Evolutionary conservation across 495 filamentous ascomycete species (phyloP), one percentile per base, ranked within the genome.

Genomic region (Trichoderma orchidacearum): DNA sequence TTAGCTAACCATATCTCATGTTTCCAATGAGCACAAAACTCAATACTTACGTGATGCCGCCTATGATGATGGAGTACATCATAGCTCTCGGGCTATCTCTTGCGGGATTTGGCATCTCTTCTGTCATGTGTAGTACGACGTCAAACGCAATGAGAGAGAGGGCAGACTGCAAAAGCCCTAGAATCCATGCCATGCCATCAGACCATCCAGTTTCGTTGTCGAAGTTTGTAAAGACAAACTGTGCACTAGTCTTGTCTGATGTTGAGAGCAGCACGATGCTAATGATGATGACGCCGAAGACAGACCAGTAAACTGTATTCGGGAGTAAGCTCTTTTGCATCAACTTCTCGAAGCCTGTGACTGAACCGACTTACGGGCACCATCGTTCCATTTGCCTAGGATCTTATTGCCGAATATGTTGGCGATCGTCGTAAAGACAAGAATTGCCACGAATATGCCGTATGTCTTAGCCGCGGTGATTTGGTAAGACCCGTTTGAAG

Each of bases 61-160:
- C 69, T 2, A 71, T 66, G 0, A 38, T 55, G 7, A 73, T 66
- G 25, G 66, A 65, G 36, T 67, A 65, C 5, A 72, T 52, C 30
- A 73, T 70, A 34, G 67, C 68, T 15, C 65, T 59, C 3, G 70
- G 70, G 0, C 62, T 68, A 52, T 73, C 69, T 7, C 63, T 53
- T 6, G 68, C 57, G 7, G 70, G 66, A 36, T 57, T 58, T 18
- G 70, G 70, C 59, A 73, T 72, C 62, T 73, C 70, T 58, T 73
- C 80, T 15, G 78, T 76, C 78, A 85, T 81, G 54, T 84, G 82
- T 21, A 82, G 74, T 15, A 80, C 81, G 15, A 80, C 80, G 63
- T 85, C 82, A 58, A 78, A 85, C 2, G 79, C 82, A 3, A 79
- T 84, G 50, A 85, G 67, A 9, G 78, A 78, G 29, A 84, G 75